Conservation (phyloP, 306 rosid species). For the Senna tora region DNA sequence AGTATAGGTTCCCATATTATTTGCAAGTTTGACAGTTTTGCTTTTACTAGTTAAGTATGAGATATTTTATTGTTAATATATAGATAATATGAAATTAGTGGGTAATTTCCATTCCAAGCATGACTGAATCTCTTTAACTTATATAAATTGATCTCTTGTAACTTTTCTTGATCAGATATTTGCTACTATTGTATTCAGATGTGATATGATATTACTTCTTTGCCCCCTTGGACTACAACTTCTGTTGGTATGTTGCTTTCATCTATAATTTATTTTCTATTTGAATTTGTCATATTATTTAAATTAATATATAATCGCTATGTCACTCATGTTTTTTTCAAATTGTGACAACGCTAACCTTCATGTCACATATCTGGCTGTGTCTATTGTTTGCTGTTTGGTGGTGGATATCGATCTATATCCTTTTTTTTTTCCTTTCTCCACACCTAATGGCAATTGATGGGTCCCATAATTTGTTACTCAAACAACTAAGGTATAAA, state of each 20-base stretch:
- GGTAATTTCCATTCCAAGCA: slow-evolving; percentile 1
- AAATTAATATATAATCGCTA: slow-evolving; percentile 9
- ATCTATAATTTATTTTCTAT: background rate
- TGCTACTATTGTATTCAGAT: slow-evolving; percentile 79
- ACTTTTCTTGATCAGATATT: slow-evolving; percentile 65
- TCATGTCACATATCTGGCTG: slow-evolving; percentile 18
- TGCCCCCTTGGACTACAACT: slow-evolving; percentile 78
- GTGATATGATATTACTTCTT: slow-evolving; percentile 88
- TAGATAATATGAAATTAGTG: slow-evolving; percentile 3
- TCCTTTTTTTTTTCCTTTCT: slow-evolving; percentile 17
- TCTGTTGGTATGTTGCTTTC: slow-evolving; percentile 65
- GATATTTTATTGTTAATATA: background rate
- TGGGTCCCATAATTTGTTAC: background rate
- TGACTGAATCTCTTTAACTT: slow-evolving; percentile 5
- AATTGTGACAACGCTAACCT: slow-evolving; percentile 15
- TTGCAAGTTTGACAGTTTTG: background rate
- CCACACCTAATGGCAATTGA: background rate
- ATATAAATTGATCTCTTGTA: slow-evolving; percentile 32
- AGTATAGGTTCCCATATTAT: no score
- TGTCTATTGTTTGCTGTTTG: slow-evolving; percentile 20
- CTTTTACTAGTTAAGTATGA: slow-evolving; percentile 14
- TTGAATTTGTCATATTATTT: slow-evolving; percentile 5
- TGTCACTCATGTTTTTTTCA: background rate
- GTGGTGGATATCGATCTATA: slow-evolving; percentile 20
- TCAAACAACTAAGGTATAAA: slow-evolving; percentile 6